A percentile compares a stretch with the other conserved stretches of the same genome.
phyloP scores from a whole-genome alignment of 2,329 filamentous ascomycete species.

The Scedosporium dehoogii region DNA sequence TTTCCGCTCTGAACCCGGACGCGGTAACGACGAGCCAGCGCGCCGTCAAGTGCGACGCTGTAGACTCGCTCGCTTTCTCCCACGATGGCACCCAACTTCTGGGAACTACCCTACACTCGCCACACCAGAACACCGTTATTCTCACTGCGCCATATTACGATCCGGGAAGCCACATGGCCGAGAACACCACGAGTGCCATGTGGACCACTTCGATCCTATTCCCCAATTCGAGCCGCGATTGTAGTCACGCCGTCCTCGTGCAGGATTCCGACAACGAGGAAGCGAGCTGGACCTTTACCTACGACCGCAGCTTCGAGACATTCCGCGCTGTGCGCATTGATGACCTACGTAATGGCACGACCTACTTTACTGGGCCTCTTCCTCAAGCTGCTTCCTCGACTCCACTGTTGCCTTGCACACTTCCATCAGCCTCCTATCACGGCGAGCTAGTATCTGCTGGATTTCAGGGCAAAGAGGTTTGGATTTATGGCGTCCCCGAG shows the following conservation, averaged over 20 bases:
- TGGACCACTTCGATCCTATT: constrained; percentile 85
- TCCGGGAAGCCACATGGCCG: constrained; percentile 53
- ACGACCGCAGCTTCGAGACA: constrained; percentile 65
- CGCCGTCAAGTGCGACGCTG: constrained; percentile 67
- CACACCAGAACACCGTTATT: constrained; percentile 61
- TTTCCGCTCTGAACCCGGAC: constrained; percentile 60
- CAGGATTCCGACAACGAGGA: constrained; percentile 52
- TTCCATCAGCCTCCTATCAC: constrained; percentile 57
- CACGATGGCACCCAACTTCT: constrained; percentile 69
- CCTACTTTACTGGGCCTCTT: constrained; percentile 66
- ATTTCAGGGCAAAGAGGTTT: constrained; percentile 62
- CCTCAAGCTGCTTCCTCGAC: constrained; percentile 39
- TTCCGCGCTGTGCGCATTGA: constrained; percentile 70
- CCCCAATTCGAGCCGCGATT: constrained; percentile 69
- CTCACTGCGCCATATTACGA: constrained; percentile 74
- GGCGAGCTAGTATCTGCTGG: constrained; percentile 66
- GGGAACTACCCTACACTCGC: constrained; percentile 59
- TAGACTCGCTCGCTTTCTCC: constrained; percentile 67
- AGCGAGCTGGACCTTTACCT: constrained; percentile 67
- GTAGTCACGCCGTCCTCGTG: constrained; percentile 65
- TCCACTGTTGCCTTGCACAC: constrained; percentile 56
- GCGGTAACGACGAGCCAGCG: constrained; percentile 55
- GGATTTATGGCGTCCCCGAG: constrained; percentile 70
- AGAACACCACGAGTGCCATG: constrained; percentile 61
- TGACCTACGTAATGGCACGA: constrained; percentile 64